phyloP scores from a whole-genome alignment of 371 early-diverging fungal species.

The Conidiobolus incongruus region DNA sequence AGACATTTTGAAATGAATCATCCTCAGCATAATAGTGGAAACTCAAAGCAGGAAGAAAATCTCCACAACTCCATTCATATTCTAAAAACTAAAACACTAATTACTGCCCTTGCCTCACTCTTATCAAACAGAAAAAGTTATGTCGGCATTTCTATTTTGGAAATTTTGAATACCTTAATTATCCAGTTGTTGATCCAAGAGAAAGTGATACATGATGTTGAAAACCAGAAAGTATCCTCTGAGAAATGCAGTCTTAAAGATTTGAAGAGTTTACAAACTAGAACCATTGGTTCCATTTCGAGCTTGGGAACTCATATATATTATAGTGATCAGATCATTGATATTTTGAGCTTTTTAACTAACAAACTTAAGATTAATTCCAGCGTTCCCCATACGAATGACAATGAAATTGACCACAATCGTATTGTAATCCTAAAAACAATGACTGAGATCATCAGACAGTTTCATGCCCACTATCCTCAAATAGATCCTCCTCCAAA shows the following conservation, averaged over 20 bases:
- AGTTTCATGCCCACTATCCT: too few relatives aligned
- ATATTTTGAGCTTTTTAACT: constrained; percentile 50
- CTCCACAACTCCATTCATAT: too few relatives aligned
- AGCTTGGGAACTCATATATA: constrained; percentile 57
- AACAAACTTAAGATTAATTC: constrained; percentile 25
- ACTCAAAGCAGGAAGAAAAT: too few relatives aligned
- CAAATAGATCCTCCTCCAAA: too few relatives aligned
- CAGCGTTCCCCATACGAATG: too few relatives aligned
- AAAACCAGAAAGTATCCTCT: too few relatives aligned
- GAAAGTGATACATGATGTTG: too few relatives aligned
- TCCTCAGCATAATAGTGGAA: constrained; percentile 8
- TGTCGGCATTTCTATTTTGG: constrained; percentile 57
- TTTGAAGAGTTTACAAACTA: not conserved
- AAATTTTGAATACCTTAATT: constrained; percentile 50
- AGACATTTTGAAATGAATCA: constrained; percentile 21
- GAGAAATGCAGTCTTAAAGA: not conserved
- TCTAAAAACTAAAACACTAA: constrained; percentile 25
- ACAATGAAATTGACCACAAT: too few relatives aligned
- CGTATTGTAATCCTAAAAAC: too few relatives aligned
- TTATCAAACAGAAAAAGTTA: constrained; percentile 25
- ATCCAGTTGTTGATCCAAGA: constrained; percentile 19
- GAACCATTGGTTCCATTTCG: constrained; percentile 11
- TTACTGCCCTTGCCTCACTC: constrained; percentile 24
- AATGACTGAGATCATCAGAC: too few relatives aligned
- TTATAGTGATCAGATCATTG: constrained; percentile 61